A percentile compares a stretch with the other conserved stretches of the same genome.
phyloP scores from a whole-genome alignment of 768 basidiomycete genomes.

The Saitozyma podzolica region DNA sequence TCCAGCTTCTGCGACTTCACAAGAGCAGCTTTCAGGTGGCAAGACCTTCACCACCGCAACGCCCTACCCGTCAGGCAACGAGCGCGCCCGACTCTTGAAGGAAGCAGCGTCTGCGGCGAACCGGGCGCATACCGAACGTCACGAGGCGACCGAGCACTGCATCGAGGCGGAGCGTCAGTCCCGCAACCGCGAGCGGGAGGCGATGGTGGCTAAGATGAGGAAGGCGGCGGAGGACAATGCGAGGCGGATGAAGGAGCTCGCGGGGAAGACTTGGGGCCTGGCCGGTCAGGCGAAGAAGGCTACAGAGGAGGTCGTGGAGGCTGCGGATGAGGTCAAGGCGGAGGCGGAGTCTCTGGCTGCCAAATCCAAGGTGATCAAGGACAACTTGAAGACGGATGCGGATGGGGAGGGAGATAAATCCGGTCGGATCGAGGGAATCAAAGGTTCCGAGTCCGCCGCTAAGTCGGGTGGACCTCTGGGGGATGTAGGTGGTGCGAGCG shows the following conservation, averaged over 20 bases:
- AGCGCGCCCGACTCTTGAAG: neutral
- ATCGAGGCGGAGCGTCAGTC: neutral
- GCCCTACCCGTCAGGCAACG: no score
- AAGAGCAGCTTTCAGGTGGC: no score
- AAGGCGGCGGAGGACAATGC: constrained; percentile 1
- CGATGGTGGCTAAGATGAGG: constrained; percentile 1
- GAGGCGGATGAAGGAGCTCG: neutral
- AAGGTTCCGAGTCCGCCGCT: neutral
- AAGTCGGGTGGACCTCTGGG: neutral
- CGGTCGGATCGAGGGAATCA: neutral
- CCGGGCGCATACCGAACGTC: neutral
- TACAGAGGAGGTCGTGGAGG: neutral
- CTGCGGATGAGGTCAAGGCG: neutral
- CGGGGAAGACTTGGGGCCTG: neutral
- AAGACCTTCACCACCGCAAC: no score
- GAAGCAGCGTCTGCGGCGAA: neutral
- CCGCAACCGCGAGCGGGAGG: neutral
- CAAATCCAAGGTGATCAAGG: neutral
- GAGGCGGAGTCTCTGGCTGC: no score
- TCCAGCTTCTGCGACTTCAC: no score
- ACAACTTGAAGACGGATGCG: neutral
- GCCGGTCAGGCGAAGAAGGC: constrained; percentile 1
- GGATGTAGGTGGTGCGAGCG: neutral
- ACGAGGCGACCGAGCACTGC: neutral
- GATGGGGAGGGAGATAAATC: neutral